Conservation (phyloP, 1,139 yeast genomes). For the Zygotorulaspora mrakii region DNA sequence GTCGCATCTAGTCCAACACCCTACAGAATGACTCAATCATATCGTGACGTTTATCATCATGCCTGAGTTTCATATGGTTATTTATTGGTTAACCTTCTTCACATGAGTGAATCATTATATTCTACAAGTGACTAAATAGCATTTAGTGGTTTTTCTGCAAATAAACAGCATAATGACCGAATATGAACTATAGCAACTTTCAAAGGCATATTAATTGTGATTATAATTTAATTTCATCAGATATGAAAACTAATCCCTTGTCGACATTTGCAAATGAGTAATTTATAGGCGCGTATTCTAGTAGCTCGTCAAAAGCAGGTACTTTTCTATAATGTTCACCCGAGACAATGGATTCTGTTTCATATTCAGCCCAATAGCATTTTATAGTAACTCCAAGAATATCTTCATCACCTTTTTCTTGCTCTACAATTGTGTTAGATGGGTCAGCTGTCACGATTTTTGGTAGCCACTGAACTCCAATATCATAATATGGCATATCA, state of each 20-base stretch:
- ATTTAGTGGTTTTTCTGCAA: too few relatives aligned
- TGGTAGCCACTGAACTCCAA: conserved; percentile 80
- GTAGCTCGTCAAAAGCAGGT: conserved; percentile 67
- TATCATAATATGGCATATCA: conserved; percentile 49
- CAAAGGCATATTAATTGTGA: too few relatives aligned
- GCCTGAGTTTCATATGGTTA: too few relatives aligned
- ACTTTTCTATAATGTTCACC: conserved; percentile 43
- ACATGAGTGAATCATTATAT: too few relatives aligned
- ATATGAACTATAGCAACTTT: too few relatives aligned
- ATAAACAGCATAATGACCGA: too few relatives aligned
- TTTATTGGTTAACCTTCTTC: too few relatives aligned
- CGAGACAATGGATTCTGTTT: conserved; percentile 41
- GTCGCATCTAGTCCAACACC: not conserved
- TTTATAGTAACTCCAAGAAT: conserved; percentile 52
- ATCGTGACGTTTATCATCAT: too few relatives aligned
- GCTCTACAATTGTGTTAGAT: conserved; percentile 20
- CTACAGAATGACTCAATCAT: not conserved
- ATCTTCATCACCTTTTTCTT: conserved; percentile 34
- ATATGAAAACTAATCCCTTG: conserved; percentile 61
- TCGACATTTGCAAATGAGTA: conserved; percentile 62
- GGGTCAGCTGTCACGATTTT: conserved; percentile 42
- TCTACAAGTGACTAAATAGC: too few relatives aligned
- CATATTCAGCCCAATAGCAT: conserved; percentile 76
- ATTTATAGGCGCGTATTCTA: conserved; percentile 60
- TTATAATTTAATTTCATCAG: conserved; percentile 28